A percentile compares a stretch with the other conserved stretches of the same genome.
phyloP scores from a whole-genome alignment of 495 filamentous ascomycete genomes.

The Lophiostoma macrostomum region DNA sequence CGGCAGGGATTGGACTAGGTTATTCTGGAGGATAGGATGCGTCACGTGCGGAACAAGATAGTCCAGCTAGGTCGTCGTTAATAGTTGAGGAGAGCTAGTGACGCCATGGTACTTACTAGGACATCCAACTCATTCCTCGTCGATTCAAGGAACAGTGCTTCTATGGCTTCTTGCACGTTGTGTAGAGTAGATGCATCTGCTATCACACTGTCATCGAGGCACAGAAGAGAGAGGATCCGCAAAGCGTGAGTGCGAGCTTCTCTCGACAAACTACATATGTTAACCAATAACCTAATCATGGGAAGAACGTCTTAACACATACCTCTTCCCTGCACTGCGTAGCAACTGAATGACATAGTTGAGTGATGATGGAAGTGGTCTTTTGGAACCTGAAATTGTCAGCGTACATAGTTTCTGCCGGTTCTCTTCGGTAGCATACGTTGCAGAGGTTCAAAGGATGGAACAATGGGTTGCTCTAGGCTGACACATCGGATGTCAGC shows the following conservation, averaged over 20 bases:
- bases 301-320: not conserved
- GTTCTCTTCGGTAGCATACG: not conserved
- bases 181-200: constrained; percentile 4
- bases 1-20: constrained; percentile 23
- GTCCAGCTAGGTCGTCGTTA: constrained; percentile 9
- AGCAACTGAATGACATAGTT: constrained; percentile 13
- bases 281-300: not conserved
- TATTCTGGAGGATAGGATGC: constrained; percentile 22
- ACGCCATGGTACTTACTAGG: not conserved
- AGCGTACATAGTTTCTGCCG: not conserved
- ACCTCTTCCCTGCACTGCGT: constrained; percentile 10
- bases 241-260: constrained; percentile 11
- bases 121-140: not conserved
- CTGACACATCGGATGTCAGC: constrained; percentile 1
- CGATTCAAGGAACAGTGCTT: constrained; percentile 17
- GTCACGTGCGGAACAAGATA: constrained; percentile 15
- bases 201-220: constrained; percentile 25
- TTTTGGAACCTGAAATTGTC: constrained; percentile 1
- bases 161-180: constrained; percentile 19
- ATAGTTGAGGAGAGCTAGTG: not conserved
- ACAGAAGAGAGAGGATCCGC: constrained; percentile 15
- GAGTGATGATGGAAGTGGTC: constrained; percentile 10
- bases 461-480: not conserved
- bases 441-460: constrained; percentile 2
- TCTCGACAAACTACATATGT: constrained; percentile 2